Evolutionary conservation across 2,329 filamentous ascomycete genomes (phyloP).

Genomic region (Aureobasidium namibiae): DNA sequence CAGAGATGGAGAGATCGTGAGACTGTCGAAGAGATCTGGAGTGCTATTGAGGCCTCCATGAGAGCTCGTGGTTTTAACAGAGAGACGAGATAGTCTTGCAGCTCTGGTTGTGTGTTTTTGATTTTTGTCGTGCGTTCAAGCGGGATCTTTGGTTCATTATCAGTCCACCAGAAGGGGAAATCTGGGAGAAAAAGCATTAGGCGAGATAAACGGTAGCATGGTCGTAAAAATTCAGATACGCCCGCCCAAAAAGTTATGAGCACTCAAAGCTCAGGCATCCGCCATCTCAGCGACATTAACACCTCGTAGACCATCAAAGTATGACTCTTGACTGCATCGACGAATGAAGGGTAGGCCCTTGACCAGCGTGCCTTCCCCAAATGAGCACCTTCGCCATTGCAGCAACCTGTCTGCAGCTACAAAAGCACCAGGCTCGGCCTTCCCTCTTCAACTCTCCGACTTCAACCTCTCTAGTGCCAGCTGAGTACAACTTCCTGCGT

Average conservation of each 20-base stretch:
- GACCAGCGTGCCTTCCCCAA: background rate
- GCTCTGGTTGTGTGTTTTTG: background rate
- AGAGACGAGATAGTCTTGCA: background rate
- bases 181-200: background rate
- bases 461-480: background rate
- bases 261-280: background rate
- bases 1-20: conserved; percentile 77
- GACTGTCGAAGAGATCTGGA: conserved; percentile 89
- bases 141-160: background rate
- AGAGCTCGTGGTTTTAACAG: conserved; percentile 44
- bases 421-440: background rate
- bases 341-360: background rate
- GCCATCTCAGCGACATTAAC: background rate
- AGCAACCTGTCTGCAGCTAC: background rate
- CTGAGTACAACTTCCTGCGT: background rate
- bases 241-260: background rate
- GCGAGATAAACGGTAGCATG: background rate
- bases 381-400: background rate
- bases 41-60: conserved; percentile 81
- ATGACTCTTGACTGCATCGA: too few relatives aligned
- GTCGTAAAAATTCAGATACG: background rate
- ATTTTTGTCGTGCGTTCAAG: conserved; percentile 9
- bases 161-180: background rate
- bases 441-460: background rate
- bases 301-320: too few relatives aligned